Conservation (phyloP, 257 asterid species). For the Plantago major region DNA sequence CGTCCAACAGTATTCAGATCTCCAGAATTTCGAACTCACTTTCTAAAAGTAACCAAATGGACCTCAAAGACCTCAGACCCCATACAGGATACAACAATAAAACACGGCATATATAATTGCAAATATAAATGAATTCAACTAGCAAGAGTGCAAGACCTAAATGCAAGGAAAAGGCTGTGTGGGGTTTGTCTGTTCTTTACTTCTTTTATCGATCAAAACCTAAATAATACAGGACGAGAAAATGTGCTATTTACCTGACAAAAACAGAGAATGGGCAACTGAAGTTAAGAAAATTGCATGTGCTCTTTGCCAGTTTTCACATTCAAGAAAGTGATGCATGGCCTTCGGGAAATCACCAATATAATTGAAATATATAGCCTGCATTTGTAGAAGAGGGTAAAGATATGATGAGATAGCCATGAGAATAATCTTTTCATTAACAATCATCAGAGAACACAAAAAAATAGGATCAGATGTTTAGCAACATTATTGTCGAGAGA, state of each 20-base stretch:
- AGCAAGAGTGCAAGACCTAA: background rate
- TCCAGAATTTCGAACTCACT: background rate
- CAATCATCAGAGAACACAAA: slow-evolving; percentile 17
- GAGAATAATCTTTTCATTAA: slow-evolving; percentile 13
- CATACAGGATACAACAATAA: slow-evolving; percentile 5
- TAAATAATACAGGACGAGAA: slow-evolving; percentile 10
- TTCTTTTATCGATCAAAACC: no score
- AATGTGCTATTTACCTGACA: slow-evolving; percentile 49
- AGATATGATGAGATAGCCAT: slow-evolving; percentile 23
- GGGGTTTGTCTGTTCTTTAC: no score
- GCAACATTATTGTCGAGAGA: slow-evolving; percentile 14
- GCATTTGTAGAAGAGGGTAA: slow-evolving; percentile 29
- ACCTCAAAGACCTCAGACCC: slow-evolving; percentile 5
- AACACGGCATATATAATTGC: background rate
- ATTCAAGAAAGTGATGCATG: slow-evolving; percentile 73
- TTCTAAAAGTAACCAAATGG: background rate
- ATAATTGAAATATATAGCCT: slow-evolving; percentile 84
- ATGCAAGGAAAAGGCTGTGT: no score
- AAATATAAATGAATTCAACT: background rate
- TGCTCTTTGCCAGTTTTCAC: slow-evolving; percentile 89
- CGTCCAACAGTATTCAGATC: background rate
- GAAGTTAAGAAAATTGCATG: slow-evolving; percentile 77
- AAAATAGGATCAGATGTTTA: slow-evolving; percentile 13
- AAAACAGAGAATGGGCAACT: slow-evolving; percentile 76
- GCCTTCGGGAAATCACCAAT: slow-evolving; percentile 69